A percentile compares a stretch with the other conserved stretches of the same genome.
Conservation (phyloP, 2,329 filamentous ascomycete species). For the Fusarium napiforme region DNA sequence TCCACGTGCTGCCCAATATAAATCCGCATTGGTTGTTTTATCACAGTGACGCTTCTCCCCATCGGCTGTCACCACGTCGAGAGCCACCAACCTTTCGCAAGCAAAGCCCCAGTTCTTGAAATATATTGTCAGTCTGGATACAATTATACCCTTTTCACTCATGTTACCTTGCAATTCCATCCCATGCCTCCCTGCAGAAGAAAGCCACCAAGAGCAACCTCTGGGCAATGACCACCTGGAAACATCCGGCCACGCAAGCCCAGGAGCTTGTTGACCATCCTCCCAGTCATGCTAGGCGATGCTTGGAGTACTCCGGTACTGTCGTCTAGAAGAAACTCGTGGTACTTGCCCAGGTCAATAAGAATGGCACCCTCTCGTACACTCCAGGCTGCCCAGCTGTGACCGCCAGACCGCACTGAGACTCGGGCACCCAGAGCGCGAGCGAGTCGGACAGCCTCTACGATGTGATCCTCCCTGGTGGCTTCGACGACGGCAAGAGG, state of each 20-base stretch:
- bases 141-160: fast-evolving
- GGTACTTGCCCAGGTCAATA: neutral
- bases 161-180: neutral
- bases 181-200: neutral
- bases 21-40: neutral
- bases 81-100: neutral
- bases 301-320: neutral
- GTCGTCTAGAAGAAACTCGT: neutral
- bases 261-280: neutral
- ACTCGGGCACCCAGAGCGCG: neutral
- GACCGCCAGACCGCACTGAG: neutral
- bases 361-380: neutral
- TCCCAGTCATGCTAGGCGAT: neutral
- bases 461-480: neutral
- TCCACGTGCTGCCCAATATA: neutral
- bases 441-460: neutral
- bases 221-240: neutral
- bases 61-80: neutral
- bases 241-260: neutral
- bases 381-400: neutral
- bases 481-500: neutral
- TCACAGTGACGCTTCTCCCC: neutral
- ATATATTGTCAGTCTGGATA: fast-evolving
- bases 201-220: neutral
- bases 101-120: neutral